Conservation (phyloP, 371 early-diverging fungal genomes). For the Mucor plumbeus region DNA sequence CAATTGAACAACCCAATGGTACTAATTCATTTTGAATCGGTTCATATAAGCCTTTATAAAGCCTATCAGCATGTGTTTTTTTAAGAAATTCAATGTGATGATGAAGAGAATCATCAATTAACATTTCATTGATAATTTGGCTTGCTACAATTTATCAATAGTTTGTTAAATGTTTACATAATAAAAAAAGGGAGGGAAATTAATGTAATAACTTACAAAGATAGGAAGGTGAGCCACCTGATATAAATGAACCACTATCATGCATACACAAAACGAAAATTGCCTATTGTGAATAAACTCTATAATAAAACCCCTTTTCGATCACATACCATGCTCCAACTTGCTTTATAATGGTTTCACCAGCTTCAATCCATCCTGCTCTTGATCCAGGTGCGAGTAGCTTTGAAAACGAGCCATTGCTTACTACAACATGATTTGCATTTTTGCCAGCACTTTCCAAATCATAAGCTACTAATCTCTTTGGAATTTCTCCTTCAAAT, state of each 20-base stretch:
- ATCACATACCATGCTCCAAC: slow-evolving; percentile 37
- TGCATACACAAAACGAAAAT: neutral
- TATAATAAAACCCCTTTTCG: slow-evolving; percentile 3
- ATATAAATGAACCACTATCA: slow-evolving; percentile 44
- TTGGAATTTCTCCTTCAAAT: slow-evolving; percentile 26
- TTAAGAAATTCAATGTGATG: slow-evolving; percentile 32
- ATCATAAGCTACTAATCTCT: slow-evolving; percentile 43
- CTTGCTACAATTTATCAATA: slow-evolving; percentile 22
- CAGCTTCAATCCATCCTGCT: slow-evolving; percentile 47
- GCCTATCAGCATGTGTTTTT: slow-evolving; percentile 22
- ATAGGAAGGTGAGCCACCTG: slow-evolving; percentile 46
- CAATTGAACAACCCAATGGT: slow-evolving; percentile 39
- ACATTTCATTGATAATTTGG: slow-evolving; percentile 37
- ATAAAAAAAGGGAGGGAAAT: neutral
- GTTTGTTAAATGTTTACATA: neutral
- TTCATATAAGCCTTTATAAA: slow-evolving; percentile 31
- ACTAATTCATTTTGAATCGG: slow-evolving; percentile 31
- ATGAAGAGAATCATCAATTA: slow-evolving; percentile 22
- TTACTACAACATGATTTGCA: slow-evolving; percentile 36
- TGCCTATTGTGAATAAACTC: neutral
- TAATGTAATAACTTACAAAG: slow-evolving; percentile 26
- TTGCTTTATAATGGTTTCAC: slow-evolving; percentile 28
- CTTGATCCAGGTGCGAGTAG: slow-evolving; percentile 47
- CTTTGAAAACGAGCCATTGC: slow-evolving; percentile 53
- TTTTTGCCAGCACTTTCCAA: slow-evolving; percentile 16